Evolutionary conservation across 75 land plant species (phyloP).

Genomic region (Pseudotsuga menziesii): DNA sequence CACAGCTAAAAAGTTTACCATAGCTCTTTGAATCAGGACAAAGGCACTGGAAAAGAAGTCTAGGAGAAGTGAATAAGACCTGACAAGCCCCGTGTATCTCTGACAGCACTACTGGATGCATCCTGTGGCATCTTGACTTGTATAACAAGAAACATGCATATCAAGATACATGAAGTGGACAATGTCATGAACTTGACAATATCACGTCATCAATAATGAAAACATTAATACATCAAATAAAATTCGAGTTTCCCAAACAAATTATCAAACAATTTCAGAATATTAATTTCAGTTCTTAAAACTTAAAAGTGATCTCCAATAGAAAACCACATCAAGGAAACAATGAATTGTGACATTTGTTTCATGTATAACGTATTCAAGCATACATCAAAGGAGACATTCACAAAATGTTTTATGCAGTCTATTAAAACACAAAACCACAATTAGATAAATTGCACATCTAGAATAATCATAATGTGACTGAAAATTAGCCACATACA

Average conservation of each 20-base stretch:
- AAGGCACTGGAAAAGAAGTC: neutral
- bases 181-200: neutral
- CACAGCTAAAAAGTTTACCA: too few species aligned
- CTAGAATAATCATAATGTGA: neutral
- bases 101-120: slow-evolving; percentile 67
- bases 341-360: too few species aligned
- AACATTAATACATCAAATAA: neutral
- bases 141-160: neutral
- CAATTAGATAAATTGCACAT: neutral
- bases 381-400: too few species aligned
- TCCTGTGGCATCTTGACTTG: slow-evolving; percentile 99
- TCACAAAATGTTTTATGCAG: too few species aligned
- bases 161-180: neutral
- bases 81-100: slow-evolving; percentile 93
- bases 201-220: neutral
- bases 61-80: slow-evolving; percentile 30
- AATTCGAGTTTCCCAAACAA: too few species aligned
- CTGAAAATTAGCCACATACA: neutral
- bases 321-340: too few species aligned
- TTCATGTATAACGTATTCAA: too few species aligned
- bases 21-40: neutral
- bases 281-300: too few species aligned
- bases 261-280: too few species aligned
- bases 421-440: too few species aligned
- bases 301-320: too few species aligned